Base-by-base conservation (phyloP, 805 yeast species). In the Hanseniaspora clermontiae region DNA sequence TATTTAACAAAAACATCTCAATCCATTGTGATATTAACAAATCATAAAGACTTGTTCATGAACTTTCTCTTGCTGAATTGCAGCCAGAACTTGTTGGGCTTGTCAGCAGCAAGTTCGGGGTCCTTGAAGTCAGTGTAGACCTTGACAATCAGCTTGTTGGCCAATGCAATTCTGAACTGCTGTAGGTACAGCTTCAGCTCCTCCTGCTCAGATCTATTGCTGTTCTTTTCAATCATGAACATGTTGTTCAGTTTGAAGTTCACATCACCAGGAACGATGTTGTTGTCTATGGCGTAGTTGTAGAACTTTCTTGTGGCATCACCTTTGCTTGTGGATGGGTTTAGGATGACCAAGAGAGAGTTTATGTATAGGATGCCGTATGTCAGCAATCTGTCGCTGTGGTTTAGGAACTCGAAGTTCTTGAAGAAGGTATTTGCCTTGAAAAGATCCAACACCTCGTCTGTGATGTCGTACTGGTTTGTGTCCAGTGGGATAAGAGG, bases 371-470 rank as follows among this genome's bases (percentile, higher is more conserved):
- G 73, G 55, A 93, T 93, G 20, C 98, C 99, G 68, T 93, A 93
- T 63, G 95, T 90, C 59, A 93, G 74, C 11, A 91, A 78, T 62
- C 99, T 78, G 68, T 93, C 99, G 3, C 96, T 84, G 24, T 95
- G 86, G 12, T 96, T 96, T 69, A 88, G 88, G 73, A 93, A 90
- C 72, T 93, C 98, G 68, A 93, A 93, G 75, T 93, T 93, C 68
- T 87, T 85, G 79, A 93, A 93, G 72, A 93, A 91, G 12, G 96
- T 86, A 70, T 93, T 93, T 63, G 97, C 96, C 62, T 98, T 77
- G 71, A 93, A 93, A 56, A 93, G 76, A 70, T 93, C 97, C 55
- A 93, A 72, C 31, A 82, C 77, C 69, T 93, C 99, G 68, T 93
- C 99, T 57, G 87, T 78, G 57, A 93, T 86, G 71, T 93, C 99